These are phyloP conservation scores for Hygrophoropsis aurantiaca DNA, from an alignment of 768 basidiomycete genomes.

Conservation along the genomic window DNA sequence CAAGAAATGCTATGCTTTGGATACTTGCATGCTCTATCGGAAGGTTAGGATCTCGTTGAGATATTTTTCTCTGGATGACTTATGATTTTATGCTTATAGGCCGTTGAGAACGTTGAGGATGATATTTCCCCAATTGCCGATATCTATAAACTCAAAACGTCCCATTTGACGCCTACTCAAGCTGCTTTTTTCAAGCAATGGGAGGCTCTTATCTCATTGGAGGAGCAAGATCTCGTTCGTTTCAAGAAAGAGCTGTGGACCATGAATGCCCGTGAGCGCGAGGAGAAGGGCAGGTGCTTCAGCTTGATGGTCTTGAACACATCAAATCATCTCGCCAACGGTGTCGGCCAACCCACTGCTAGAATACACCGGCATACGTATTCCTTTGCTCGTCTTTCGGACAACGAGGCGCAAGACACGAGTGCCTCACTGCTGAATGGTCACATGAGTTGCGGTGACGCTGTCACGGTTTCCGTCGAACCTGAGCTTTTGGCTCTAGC, in stretches of 20 bases:
- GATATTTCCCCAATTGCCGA: conserved; percentile 55
- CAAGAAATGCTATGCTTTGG: conserved; percentile 76
- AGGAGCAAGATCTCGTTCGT: conserved; percentile 83
- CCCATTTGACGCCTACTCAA: conserved; percentile 70
- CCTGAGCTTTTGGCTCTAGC: conserved; percentile 83
- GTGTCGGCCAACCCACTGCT: conserved; percentile 33
- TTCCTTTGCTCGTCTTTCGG: conserved; percentile 51
- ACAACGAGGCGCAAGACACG: conserved; percentile 4
- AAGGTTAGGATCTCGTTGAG: conserved; percentile 52
- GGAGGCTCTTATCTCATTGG: conserved; percentile 82
- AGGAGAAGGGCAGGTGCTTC: conserved; percentile 83
- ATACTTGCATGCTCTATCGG: conserved; percentile 93
- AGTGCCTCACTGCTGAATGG: conserved; percentile 64
- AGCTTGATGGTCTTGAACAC: conserved; percentile 69
- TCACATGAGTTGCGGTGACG: conserved; percentile 76
- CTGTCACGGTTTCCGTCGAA: conserved; percentile 84
- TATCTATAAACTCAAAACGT: conserved; percentile 75
- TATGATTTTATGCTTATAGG: conserved; percentile 36
- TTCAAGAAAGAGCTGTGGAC: conserved; percentile 96
- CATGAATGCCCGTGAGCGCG: conserved; percentile 76
- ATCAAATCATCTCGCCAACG: conserved; percentile 28
- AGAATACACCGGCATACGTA: conserved; percentile 83
- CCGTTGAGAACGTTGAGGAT: conserved; percentile 66
- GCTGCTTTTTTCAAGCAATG: conserved; percentile 84
- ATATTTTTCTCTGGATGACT: not conserved